Evolutionary conservation across 768 basidiomycete species (phyloP), one percentile per base, ranked within the genome.

Genomic region (Cyclocybe cylindracea): DNA sequence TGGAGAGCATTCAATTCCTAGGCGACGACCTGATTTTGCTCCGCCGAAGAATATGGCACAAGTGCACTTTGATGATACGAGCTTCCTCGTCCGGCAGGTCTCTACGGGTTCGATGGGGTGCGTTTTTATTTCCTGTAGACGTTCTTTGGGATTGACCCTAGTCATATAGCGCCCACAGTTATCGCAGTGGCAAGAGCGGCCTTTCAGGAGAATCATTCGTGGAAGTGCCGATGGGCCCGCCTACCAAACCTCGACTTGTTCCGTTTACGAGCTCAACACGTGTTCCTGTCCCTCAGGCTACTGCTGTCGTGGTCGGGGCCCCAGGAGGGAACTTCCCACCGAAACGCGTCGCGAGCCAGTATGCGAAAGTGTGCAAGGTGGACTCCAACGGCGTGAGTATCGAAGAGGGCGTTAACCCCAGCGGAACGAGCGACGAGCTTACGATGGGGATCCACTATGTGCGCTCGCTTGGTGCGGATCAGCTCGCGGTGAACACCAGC

Each of bases 361-460:
- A 75, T 46, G 88, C 84, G 8, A 81, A 80, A 54, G 82, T 89
- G 16, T 78, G 65, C 61, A 68, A 66, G 45, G 54, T 47, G 7
- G 56, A 62, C 37, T 52, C 58, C 14, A 58, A 52, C 37, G 62
- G 55, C 29, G 56, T 46, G 11, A 51, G 44, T 33, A 45, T 78
- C 53, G 70, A 74, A 48, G 68, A 69, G 35, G 61, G 48, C 39
- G 61, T 65, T 49, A 72, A 57, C 60, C 71, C 64, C 41, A 72
- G 69, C 53, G 70, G 66, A 36, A 82, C 79, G 60, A 75, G 72
- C 24, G 89, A 90, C 63, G 89, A 87, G 45, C 75, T 91, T 19
- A 73, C 75, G 24, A 80, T 86, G 64, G 86, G 86, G 6, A 76
- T 88, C 56, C 84, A 83, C 58, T 90, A 89, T 58, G 84, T 90